Evolutionary conservation across 768 basidiomycete genomes (phyloP).

Genomic region (Paxillus rubicundulus): DNA sequence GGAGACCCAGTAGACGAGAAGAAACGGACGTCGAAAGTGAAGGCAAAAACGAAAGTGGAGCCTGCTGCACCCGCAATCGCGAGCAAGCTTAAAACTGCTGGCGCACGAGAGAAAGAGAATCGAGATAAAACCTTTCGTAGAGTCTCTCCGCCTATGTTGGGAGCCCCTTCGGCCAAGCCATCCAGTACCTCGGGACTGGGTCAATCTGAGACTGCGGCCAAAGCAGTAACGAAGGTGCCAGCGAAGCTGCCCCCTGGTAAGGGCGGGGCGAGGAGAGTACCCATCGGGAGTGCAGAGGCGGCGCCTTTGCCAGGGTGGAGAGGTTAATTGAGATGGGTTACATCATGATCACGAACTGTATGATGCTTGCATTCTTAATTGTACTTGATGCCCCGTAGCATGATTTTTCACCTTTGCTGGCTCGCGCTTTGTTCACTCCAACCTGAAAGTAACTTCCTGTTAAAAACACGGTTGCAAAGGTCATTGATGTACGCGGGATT

Average conservation of each 20-base stretch:
- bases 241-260: constrained; percentile 36
- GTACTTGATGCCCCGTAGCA: constrained; percentile 20
- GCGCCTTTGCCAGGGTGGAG: constrained; percentile 51
- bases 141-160: constrained; percentile 21
- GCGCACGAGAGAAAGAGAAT: constrained; percentile 35
- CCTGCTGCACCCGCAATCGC: constrained; percentile 7
- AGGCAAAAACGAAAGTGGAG: constrained; percentile 37
- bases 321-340: constrained; percentile 30
- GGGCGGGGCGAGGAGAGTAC: constrained; percentile 63
- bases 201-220: constrained; percentile 13
- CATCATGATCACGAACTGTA: constrained; percentile 7
- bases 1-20: constrained; percentile 17
- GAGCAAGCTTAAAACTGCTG: constrained; percentile 31
- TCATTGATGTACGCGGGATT: no score
- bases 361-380: constrained; percentile 16
- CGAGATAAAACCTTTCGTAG: constrained; percentile 33
- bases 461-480: no score
- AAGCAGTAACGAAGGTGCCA: constrained; percentile 11
- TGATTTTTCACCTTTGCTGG: background rate
- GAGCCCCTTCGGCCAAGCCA: constrained; percentile 19
- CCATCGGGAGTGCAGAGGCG: constrained; percentile 64
- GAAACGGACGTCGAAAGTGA: constrained; percentile 37
- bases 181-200: constrained; percentile 1
- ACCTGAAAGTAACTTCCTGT: no score
- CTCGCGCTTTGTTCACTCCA: no score